Evolutionary conservation across 2,329 filamentous ascomycete species (phyloP).

Genomic region (Conoideocrella luteorostrata): DNA sequence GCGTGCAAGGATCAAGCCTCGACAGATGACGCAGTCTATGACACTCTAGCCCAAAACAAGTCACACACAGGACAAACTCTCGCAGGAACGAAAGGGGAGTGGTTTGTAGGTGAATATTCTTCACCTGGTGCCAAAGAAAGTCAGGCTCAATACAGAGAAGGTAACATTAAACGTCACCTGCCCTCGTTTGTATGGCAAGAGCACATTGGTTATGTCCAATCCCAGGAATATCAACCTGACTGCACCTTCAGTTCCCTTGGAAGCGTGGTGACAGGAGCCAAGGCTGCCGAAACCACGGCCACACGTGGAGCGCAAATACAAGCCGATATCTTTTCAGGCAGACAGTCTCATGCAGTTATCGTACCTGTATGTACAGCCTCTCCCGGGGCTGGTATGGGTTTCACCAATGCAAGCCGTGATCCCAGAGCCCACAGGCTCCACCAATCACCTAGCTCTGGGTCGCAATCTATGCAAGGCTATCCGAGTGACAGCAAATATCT

Average conservation of each 20-base stretch:
- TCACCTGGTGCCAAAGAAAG: constrained; percentile 52
- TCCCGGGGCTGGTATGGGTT: constrained; percentile 13
- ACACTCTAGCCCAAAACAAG: constrained; percentile 55
- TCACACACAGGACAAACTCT: constrained; percentile 60
- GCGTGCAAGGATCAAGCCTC: constrained; percentile 13
- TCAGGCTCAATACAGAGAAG: constrained; percentile 58
- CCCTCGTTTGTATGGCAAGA: constrained; percentile 44
- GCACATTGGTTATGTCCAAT: constrained; percentile 57
- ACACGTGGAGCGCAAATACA: constrained; percentile 44
- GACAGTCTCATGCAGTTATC: constrained; percentile 13
- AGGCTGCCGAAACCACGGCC: constrained; percentile 44
- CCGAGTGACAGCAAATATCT: constrained; percentile 16
- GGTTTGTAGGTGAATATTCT: constrained; percentile 52
- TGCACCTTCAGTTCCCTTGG: too few species aligned
- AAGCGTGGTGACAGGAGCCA: constrained; percentile 42
- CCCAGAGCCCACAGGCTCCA: constrained; percentile 33
- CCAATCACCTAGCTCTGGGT: constrained; percentile 35
- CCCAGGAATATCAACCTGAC: constrained; percentile 55
- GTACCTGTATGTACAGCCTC: constrained; percentile 17
- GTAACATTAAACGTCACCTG: constrained; percentile 51
- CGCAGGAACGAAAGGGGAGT: constrained; percentile 53
- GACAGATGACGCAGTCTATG: constrained; percentile 53
- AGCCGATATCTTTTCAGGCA: constrained; percentile 25
- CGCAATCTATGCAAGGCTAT: constrained; percentile 22
- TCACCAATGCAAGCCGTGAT: constrained; percentile 12